A percentile compares a stretch with the other conserved stretches of the same genome.
Evolutionary conservation across 2,329 filamentous ascomycete species (phyloP).

Genomic region (Monilinia aucupariae): DNA sequence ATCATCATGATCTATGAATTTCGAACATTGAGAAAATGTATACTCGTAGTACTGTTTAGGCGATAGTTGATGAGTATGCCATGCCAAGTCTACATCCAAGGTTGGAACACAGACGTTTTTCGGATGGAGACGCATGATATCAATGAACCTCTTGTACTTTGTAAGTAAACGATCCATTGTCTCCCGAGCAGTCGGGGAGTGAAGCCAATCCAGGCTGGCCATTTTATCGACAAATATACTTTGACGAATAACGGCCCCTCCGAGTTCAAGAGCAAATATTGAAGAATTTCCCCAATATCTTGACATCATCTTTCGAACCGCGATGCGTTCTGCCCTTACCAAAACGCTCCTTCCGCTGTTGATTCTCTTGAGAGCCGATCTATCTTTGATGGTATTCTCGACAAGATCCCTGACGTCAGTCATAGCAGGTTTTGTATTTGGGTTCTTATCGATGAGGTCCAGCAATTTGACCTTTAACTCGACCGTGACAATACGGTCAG

Average conservation of each 20-base stretch:
- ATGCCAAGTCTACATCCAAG: constrained; percentile 67
- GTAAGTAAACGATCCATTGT: constrained; percentile 60
- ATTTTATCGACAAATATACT: constrained; percentile 67
- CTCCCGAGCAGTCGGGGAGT: constrained; percentile 56
- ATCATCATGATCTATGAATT: constrained; percentile 77
- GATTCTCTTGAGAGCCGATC: constrained; percentile 38
- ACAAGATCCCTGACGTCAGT: constrained; percentile 47
- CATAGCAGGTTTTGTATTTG: constrained; percentile 41
- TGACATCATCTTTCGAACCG: constrained; percentile 62
- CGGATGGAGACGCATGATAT: constrained; percentile 48
- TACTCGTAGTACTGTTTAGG: constrained; percentile 58
- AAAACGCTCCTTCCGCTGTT: constrained; percentile 35
- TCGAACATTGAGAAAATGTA: constrained; percentile 43
- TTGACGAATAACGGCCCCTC: constrained; percentile 61
- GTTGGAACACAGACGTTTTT: constrained; percentile 58
- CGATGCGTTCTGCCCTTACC: constrained; percentile 37
- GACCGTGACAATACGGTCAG: constrained; percentile 51
- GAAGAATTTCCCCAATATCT: constrained; percentile 65
- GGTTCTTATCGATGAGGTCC: constrained; percentile 36
- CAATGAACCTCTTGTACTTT: constrained; percentile 62
- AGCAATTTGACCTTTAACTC: constrained; percentile 42
- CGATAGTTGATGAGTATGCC: constrained; percentile 72
- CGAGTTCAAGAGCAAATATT: constrained; percentile 59
- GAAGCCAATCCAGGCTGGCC: constrained; percentile 71
- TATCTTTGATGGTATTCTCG: constrained; percentile 41